Evolutionary conservation across 2,329 filamentous ascomycete species (phyloP), one percentile per base, ranked within the genome.

Genomic region (Pyrenochaeta sp.): DNA sequence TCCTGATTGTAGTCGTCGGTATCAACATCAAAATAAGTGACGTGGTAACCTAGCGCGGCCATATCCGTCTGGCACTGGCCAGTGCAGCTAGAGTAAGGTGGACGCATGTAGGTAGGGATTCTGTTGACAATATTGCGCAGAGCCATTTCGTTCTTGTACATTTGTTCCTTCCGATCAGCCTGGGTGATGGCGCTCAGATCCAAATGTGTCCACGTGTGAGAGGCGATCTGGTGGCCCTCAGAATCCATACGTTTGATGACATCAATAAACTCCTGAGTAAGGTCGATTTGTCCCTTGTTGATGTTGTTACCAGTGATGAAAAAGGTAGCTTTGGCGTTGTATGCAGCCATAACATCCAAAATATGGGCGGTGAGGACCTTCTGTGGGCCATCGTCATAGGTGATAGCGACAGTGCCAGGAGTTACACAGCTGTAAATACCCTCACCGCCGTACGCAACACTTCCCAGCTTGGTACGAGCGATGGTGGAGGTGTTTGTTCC

Each of bases 301-400:
- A 79, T 72, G 66, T 81, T 82, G 65, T 77, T 81, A 4, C 81
- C 81, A 6, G 78, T 82, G 48, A 88, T 75, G 67, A 87, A 88
- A 65, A 89, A 89, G 2, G 86, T 88, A 2, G 83, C 85, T 52
- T 82, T 85, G 10, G 82, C 84, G 19, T 78, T 72, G 60, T 86
- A 84, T 18, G 71, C 74, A 46, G 77, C 76, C 31, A 88, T 75
- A 40, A 85, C 74, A 57, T 87, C 81, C 9, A 88, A 74, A 9
- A 88, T 76, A 48, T 84, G 79, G 27, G 71, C 69, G 1, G 85
- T 88, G 65, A 83, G 86, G 14, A 76, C 67, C 51, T 81, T 81
- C 37, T 60, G 56, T 15, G 85, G 85, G 1, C 85, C 85, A 62
- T 88, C 85, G 54, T 88, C 85, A 54, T 81, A 88, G 1, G 85